A percentile compares a stretch with the other conserved stretches of the same genome.
Evolutionary conservation across 257 asterid species (phyloP).

Genomic region (Jacaranda copaia): DNA sequence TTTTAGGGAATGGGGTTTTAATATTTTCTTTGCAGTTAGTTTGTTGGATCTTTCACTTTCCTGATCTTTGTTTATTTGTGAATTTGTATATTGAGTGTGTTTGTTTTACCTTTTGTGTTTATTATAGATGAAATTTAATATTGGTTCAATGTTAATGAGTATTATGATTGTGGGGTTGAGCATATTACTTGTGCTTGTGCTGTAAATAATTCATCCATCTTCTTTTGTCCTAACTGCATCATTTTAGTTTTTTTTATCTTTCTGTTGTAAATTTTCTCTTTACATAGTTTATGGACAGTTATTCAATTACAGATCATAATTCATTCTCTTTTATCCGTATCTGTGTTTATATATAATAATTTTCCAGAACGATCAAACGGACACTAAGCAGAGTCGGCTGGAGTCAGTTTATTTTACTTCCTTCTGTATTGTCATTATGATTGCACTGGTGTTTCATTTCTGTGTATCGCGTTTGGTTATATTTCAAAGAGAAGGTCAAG

Average conservation of each 20-base stretch:
- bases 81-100: not conserved
- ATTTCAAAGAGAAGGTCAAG: not conserved
- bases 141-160: slow-evolving; percentile 8
- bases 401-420: not conserved
- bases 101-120: not conserved
- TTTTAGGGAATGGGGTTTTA: not conserved
- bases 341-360: not conserved
- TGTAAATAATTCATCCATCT: not conserved
- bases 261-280: not conserved
- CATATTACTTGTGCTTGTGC: slow-evolving; percentile 20
- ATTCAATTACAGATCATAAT: not conserved
- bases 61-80: not conserved
- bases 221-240: not conserved
- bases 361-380: not conserved
- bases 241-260: not conserved
- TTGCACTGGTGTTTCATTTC: not conserved
- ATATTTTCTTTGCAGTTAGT: slow-evolving; percentile 1
- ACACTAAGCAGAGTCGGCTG: not conserved
- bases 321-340: not conserved
- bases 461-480: not conserved
- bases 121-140: slow-evolving; percentile 4
- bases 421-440: not conserved
- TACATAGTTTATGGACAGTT: not conserved
- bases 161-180: not conserved
- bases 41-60: not conserved